Evolutionary conservation across 805 yeast species (phyloP).

Genomic region (Metschnikowia similis): DNA sequence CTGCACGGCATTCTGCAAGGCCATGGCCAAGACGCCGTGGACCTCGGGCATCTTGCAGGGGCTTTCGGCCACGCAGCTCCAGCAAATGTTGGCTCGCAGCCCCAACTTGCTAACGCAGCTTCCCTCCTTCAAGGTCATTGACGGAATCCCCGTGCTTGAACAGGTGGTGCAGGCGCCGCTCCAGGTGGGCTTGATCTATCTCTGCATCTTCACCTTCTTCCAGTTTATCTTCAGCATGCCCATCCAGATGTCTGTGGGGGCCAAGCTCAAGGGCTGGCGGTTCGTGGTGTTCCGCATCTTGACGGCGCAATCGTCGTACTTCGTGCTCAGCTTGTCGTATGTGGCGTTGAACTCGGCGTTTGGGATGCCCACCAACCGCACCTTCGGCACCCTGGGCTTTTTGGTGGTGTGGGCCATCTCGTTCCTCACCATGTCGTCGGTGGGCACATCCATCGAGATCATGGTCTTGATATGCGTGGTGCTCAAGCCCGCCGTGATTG

Average conservation of each 20-base stretch:
- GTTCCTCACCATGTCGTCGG: slow-evolving; percentile 26
- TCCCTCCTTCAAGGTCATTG: slow-evolving; percentile 22
- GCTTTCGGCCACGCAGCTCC: slow-evolving; percentile 7
- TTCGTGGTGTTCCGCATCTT: slow-evolving; percentile 23
- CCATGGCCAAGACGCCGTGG: slow-evolving; percentile 19
- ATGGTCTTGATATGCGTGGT: slow-evolving; percentile 21
- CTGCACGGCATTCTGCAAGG: slow-evolving; percentile 14
- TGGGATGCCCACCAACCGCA: slow-evolving; percentile 16
- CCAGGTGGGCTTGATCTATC: slow-evolving; percentile 30
- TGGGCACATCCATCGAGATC: slow-evolving; percentile 29
- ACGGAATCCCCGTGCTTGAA: slow-evolving; percentile 22
- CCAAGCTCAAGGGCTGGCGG: slow-evolving; percentile 23
- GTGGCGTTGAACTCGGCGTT: slow-evolving; percentile 29
- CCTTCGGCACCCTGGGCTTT: slow-evolving; percentile 32
- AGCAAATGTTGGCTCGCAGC: slow-evolving; percentile 12
- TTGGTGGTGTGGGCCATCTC: slow-evolving; percentile 31
- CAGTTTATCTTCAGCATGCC: slow-evolving; percentile 27
- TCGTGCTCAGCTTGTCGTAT: slow-evolving; percentile 25
- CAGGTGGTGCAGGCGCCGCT: slow-evolving; percentile 28
- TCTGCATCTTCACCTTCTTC: slow-evolving; percentile 31
- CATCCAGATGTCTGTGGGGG: slow-evolving; percentile 25
- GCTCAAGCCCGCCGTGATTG: slow-evolving; percentile 25
- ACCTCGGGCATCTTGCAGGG: slow-evolving; percentile 13
- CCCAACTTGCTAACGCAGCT: slow-evolving; percentile 23
- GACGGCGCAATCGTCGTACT: slow-evolving; percentile 26